These are phyloP conservation scores for Cutaneotrichosporon daszewskae DNA, from an alignment of 1,284 basidiomycete genomes.

Conservation along the genomic window DNA sequence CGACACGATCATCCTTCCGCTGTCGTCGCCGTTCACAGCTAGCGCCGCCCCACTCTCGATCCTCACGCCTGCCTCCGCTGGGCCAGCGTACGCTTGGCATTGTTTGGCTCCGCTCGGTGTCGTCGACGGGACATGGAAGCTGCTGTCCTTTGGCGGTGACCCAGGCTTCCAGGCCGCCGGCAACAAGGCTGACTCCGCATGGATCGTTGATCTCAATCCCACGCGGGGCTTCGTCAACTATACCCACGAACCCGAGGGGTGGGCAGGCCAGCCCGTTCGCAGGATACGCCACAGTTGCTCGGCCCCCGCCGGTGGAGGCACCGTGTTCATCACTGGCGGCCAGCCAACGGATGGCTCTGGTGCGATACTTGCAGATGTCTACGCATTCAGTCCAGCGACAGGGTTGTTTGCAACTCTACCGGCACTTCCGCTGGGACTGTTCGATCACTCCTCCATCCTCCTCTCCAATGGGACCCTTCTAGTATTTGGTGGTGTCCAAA, in stretches of 20 bases:
- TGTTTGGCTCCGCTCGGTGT: slow-evolving; percentile 62
- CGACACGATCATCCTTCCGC: slow-evolving; percentile 63
- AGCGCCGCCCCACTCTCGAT: slow-evolving; percentile 57
- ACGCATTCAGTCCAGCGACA: slow-evolving; percentile 56
- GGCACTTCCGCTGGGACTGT: slow-evolving; percentile 60
- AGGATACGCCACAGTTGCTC: slow-evolving; percentile 64
- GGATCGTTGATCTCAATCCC: slow-evolving; percentile 49
- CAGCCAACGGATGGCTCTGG: slow-evolving; percentile 71
- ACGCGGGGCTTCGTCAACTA: slow-evolving; percentile 6
- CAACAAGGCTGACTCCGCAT: slow-evolving; percentile 59
- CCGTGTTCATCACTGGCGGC: slow-evolving; percentile 67
- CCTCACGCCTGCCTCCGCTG: slow-evolving; percentile 33
- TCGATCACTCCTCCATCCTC: slow-evolving; percentile 64
- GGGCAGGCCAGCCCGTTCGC: slow-evolving; percentile 63
- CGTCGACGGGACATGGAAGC: slow-evolving; percentile 33
- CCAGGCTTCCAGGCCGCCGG: too few relatives aligned
- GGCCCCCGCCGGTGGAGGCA: slow-evolving; percentile 49
- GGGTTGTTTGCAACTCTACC: slow-evolving; percentile 55
- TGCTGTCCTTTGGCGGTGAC: slow-evolving; percentile 69
- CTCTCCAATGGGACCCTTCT: slow-evolving; percentile 62
- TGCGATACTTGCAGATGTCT: slow-evolving; percentile 58
- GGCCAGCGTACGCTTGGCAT: slow-evolving; percentile 70
- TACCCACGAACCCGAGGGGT: slow-evolving; percentile 52
- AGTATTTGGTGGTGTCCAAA: slow-evolving; percentile 68
- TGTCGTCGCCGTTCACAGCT: slow-evolving; percentile 57